Base-by-base conservation (phyloP, 169 alveolate genomes). In the Eimeria sp. region DNA sequence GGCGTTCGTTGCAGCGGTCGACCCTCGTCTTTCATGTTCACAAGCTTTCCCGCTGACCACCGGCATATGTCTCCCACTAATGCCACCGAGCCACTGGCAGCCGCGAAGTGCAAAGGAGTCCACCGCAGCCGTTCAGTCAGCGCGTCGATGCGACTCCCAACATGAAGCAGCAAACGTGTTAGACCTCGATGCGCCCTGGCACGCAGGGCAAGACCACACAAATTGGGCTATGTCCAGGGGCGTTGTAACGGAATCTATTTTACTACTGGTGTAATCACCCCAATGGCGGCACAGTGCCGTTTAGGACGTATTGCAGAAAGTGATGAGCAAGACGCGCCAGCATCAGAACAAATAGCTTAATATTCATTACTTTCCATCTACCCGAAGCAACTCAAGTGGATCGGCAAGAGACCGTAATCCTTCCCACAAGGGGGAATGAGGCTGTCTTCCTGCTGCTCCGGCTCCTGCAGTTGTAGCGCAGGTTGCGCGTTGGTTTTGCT, bases 371-470 rank as follows among this genome's bases (percentile, higher is more conserved):
- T 30, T 70, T 70, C 9, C 51, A 14, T 57, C 25, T 18, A 86
- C 92, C 92, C 92, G 27, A 57, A 86, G 92, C 92, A 86, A 40
- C 92, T 86, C 58, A 86, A 40, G 78, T 58, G 78, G 58, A 86
- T 86, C 0, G 92, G 92, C 43, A 61, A 47, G 25, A 86, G 92
- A 9, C 92, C 78, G 9, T 80, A 30, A 58, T 61, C 78, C n/a
- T 27, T 40, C 43, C 82, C 61, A 43, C 4, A 86, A 40, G 22
- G 63, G 40, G 92, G 78, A 18, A 86, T 58, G 57, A 86, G 92
- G 40, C 58, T 40, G 20, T 86, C 78, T 30, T 34, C 43, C 67
- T 54, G 40, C 43, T n/a, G 80, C 11, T 40, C 65, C 92, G 18
- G 82, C 34, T 86, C 57, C 27, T 61, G 67, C 20, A 49, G 54